Base-by-base conservation (phyloP, 2,329 filamentous ascomycete genomes). In the Ophiognomonia clavigignenti-juglandacearum region DNA sequence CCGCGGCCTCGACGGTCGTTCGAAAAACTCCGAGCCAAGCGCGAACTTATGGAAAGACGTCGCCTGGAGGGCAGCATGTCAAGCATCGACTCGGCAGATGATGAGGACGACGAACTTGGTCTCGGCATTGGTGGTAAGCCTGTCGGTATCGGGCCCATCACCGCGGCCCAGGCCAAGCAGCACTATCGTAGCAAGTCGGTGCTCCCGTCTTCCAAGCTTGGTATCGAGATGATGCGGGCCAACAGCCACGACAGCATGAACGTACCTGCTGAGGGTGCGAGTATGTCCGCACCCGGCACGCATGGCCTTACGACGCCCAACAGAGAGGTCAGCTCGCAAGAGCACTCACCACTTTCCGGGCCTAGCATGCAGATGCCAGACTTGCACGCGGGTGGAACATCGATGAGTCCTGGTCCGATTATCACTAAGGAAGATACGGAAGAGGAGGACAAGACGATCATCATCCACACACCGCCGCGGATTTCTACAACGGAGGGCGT, bases 201-300 rank as follows among this genome's bases (percentile, higher is more conserved):
- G 31, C 75, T 87, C 20, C 85, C 86, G 11, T 87, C 85, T 45
- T 96, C 90, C 1, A 96, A 96, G 65, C 78, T 97, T 2, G 90
- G 90, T 2, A 93, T 90, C 41, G 92, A 97, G 65, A 96, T 97
- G 92, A 92, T 96, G 88, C 83, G 92, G 39, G 95, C 92, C 18
- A 95, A 96, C 64, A 96, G 89, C 60, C 86, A 92, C 57, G 92
- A 95, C 40, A 96, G 91, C 59, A 79, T 88, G 45, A 72, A 72
- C 1, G 43, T 76, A 11, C 50, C 53, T 35, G 41, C 32, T 7
- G 74, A 75, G 3, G 77, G 78, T 39, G 72, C 67, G 54, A 71
- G 71, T 5, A 56, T 53, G 13, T 63, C 70, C 1, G 76, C 77
- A 53, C 70, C 72, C n/a, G 63, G 69, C n/a, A 76, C 75, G 4